These are phyloP conservation scores for Spathaspora jeffriesii DNA, from an alignment of 1,139 yeast genomes.

Conservation along the genomic window DNA sequence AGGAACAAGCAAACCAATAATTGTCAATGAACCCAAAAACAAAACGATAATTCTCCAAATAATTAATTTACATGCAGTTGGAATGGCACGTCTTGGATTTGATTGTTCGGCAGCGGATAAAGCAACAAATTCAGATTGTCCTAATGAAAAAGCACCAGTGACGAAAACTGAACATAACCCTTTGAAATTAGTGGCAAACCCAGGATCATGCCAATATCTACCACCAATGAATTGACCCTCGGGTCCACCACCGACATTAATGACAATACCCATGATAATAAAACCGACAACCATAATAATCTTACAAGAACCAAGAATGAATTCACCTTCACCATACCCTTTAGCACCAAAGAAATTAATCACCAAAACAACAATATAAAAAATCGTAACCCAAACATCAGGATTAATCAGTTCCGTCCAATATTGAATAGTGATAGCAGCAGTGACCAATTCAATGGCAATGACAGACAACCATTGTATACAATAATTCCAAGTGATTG, in stretches of 20 bases:
- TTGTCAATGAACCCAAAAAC: conserved; percentile 41
- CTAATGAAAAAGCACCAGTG: conserved; percentile 39
- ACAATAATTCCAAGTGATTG: conserved; percentile 44
- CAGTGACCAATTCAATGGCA: conserved; percentile 43
- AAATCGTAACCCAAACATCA: conserved; percentile 41
- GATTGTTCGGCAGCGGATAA: conserved; percentile 43
- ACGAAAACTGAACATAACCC: conserved; percentile 42
- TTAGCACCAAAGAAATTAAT: conserved; percentile 41
- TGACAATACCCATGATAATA: conserved; percentile 39
- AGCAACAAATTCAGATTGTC: conserved; percentile 43
- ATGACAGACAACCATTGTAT: conserved; percentile 44
- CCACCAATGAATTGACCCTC: conserved; percentile 44
- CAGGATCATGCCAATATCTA: conserved; percentile 46
- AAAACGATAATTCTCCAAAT: conserved; percentile 38
- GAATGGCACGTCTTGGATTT: conserved; percentile 41
- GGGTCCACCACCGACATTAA: conserved; percentile 42
- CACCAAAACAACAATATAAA: conserved; percentile 31
- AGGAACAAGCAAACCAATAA: conserved; percentile 46
- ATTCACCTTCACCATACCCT: conserved; percentile 49
- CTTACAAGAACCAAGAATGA: conserved; percentile 36
- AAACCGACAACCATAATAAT: conserved; percentile 39
- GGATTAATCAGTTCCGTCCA: conserved; percentile 34
- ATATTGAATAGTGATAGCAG: conserved; percentile 36
- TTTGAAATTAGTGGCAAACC: conserved; percentile 37
- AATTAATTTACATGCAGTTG: conserved; percentile 42